Evolutionary conservation across 495 filamentous ascomycete species (phyloP).

Genomic region (Hapsidospora chrysogenum): DNA sequence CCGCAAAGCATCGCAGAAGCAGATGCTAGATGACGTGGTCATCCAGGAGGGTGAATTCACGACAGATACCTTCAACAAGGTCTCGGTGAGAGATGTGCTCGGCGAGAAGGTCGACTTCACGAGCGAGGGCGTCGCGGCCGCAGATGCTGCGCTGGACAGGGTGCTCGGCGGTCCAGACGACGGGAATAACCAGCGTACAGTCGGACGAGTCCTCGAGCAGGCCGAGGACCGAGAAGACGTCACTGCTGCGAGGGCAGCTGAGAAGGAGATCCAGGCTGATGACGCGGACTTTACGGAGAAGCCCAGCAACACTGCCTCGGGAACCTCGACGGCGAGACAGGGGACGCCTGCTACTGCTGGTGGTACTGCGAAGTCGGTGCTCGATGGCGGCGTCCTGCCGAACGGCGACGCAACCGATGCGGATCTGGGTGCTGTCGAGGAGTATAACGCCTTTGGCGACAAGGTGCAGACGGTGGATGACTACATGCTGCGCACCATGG

Average conservation of each 20-base stretch:
- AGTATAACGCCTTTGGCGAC: slow-evolving; percentile 38
- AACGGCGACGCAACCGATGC: slow-evolving; percentile 16
- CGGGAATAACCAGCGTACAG: slow-evolving; percentile 21
- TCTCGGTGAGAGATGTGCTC: slow-evolving; percentile 53
- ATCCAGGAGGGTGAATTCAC: slow-evolving; percentile 99
- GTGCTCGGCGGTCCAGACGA: slow-evolving; percentile 48
- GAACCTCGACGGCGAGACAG: slow-evolving; percentile 23
- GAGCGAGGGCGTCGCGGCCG: slow-evolving; percentile 44
- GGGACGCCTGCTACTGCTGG: slow-evolving; percentile 27
- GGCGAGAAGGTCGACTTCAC: slow-evolving; percentile 37
- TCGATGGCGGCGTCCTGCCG: slow-evolving; percentile 22
- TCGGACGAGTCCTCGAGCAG: slow-evolving; percentile 55
- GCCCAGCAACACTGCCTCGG: slow-evolving; percentile 26
- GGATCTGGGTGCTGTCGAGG: slow-evolving; percentile 18
- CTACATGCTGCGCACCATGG: slow-evolving; percentile 67
- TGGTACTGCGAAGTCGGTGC: slow-evolving; percentile 20
- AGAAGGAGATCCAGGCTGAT: slow-evolving; percentile 80
- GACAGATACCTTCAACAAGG: slow-evolving; percentile 88
- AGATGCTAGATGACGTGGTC: slow-evolving; percentile 92
- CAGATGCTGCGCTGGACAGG: slow-evolving; percentile 71
- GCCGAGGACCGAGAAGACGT: slow-evolving; percentile 91
- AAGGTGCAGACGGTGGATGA: slow-evolving; percentile 55
- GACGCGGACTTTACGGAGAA: slow-evolving; percentile 85
- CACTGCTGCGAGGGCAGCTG: slow-evolving; percentile 66
- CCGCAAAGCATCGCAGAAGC: slow-evolving; percentile 90